Evolutionary conservation across 805 yeast species (phyloP).

Genomic region (Lachancea kluyveri): DNA sequence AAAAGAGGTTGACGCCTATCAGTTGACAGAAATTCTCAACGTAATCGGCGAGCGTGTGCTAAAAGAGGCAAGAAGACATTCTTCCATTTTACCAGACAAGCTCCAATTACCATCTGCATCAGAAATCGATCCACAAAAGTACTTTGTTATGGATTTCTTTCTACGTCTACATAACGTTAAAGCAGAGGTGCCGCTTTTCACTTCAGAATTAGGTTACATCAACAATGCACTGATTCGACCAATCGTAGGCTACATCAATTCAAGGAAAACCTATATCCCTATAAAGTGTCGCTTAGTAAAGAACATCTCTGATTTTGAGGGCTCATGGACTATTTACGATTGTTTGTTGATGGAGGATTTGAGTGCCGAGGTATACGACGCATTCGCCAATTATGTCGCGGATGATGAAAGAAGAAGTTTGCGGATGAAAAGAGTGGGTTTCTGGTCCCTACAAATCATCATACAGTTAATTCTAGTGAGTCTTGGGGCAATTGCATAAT

Average conservation of each 20-base stretch:
- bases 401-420: conserved; percentile 74
- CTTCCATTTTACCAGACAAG: conserved; percentile 11
- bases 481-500: conserved; percentile 59
- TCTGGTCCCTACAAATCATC: conserved; percentile 85
- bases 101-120: conserved; percentile 26
- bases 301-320: conserved; percentile 76
- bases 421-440: conserved; percentile 77
- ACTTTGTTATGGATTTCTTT: conserved; percentile 73
- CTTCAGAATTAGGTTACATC: conserved; percentile 83
- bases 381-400: conserved; percentile 80
- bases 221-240: conserved; percentile 91
- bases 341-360: conserved; percentile 86
- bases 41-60: conserved; percentile 42
- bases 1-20: conserved; percentile 43
- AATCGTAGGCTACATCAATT: conserved; percentile 90
- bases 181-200: conserved; percentile 82
- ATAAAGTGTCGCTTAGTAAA: conserved; percentile 78
- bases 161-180: conserved; percentile 78
- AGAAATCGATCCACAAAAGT: conserved; percentile 35
- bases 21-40: conserved; percentile 42
- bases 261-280: conserved; percentile 83
- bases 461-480: conserved; percentile 80
- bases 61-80: conserved; percentile 41
- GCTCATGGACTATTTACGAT: conserved; percentile 95
- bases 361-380: conserved; percentile 82